Base-by-base conservation (phyloP, 192 early-diverging fungal species). In the Chytriomyces sp. region DNA sequence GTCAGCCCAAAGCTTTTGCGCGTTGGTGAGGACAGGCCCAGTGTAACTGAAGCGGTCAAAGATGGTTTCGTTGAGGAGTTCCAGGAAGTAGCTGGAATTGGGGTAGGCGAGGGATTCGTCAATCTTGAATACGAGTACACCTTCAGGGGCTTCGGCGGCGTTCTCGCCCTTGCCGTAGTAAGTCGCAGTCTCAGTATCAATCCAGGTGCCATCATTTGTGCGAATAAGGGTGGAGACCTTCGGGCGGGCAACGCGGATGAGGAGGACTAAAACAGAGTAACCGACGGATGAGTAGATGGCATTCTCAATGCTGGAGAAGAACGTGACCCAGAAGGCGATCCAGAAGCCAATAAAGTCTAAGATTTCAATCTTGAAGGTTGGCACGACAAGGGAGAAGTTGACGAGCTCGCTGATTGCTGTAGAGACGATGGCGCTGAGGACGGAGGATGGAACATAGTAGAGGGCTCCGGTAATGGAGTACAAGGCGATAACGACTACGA, bases 361-460 rank as follows among this genome's bases (percentile, higher is more conserved):
- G 44, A 49, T 22, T 49, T n/a, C 0, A 22, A 49, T 49, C 22
- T 49, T n/a, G 22, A 49, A 39, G 5, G 28, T 59, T 14, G 75
- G 81, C 66, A 90, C 74, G n/a, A 86, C 79, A 0, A 73, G 58
- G 4, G 89, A 90, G 25, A 86, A 82, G 2, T 81, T 77, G 49
- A 98, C 81, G 55, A 98, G 80, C 56, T 92, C 91, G 31, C 88
- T 80, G 28, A 98, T 92, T n/a, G 93, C 91, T 58, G 86, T 87
- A 72, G 93, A 89, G 72, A 96, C 93, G 44, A 98, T 86, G 0
- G 93, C 94, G 3, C 91, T 86, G 3, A 98, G 80, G 2, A 84
- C 79, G 22, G 94, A 89, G 52, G 81, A 84, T 1, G 96, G 92
- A 39, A 98, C 93, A 74, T 89, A 96, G 79, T 88, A 92, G 76